Evolutionary conservation across 768 basidiomycete species (phyloP), one percentile per base, ranked within the genome.

Genomic region (Panaeolus papilionaceus): DNA sequence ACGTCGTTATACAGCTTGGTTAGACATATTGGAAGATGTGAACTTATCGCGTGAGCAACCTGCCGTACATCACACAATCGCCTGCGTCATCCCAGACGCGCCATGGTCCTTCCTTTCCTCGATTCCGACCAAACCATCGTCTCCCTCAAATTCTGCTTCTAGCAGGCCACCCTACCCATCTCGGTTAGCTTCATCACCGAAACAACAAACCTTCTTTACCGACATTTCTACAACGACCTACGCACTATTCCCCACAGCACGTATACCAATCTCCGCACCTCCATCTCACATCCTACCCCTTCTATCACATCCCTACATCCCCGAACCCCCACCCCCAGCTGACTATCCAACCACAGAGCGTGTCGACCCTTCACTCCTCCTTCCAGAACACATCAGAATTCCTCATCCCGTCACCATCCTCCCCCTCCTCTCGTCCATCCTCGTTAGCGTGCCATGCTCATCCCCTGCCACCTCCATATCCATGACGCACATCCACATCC

Each of bases 401-500:
- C 54, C 54, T 0, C 79, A 83, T 67, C 72, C 81, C 5, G 66
- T 85, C 6, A 78, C 82, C 38, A 73, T 91, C 33, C 80, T 88
- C 2, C 91, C 92, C 0, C 79, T 84, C 23, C 82, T 82, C 16
- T 88, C 88, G 62, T 83, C 88, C 3, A 82, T 86, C 3, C 83
- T 95, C 45, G 78, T 93, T 39, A 85, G 85, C 62, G 79, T 85
- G 26, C 86, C 92, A 40, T 72, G 73, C 33, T 71, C 81, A 11
- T 74, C 84, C 40, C 75, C 84, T 11, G 76, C 85, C 42, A 78
- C 80, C 67, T 76, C 84, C 20, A 75, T 81, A 49, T 79, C 82
- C 54, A 89, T 85, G 84, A 81, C 90, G 38, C 85, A 90, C 63
- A 78, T 92, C 38, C 88, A 91, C 75, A 80, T 91, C 14, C 80